Conservation (phyloP, 2,329 filamentous ascomycete genomes). For the Diaporthe batatas region DNA sequence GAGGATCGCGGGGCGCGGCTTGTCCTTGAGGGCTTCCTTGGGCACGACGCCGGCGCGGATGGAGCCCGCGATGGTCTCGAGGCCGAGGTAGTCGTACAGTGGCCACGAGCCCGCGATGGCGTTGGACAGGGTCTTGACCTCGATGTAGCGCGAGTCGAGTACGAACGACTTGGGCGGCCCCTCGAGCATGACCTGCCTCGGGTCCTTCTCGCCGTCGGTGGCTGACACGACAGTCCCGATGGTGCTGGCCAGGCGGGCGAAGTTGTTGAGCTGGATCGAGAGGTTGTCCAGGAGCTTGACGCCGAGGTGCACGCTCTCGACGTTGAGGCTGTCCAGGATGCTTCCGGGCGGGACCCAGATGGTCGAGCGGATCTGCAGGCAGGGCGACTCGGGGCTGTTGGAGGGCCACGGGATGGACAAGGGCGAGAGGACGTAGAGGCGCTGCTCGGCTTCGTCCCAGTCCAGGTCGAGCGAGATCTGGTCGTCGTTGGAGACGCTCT, state of each 20-base stretch:
- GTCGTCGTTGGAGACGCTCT: slow-evolving; percentile 61
- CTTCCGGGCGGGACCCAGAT: slow-evolving; percentile 60
- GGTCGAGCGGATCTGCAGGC: slow-evolving; percentile 62
- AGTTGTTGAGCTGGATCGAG: slow-evolving; percentile 50
- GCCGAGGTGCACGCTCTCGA: slow-evolving; percentile 56
- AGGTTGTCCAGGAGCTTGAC: slow-evolving; percentile 58
- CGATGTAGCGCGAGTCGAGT: slow-evolving; percentile 58
- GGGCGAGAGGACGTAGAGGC: slow-evolving; percentile 57
- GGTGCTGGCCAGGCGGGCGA: slow-evolving; percentile 52
- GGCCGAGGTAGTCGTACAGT: slow-evolving; percentile 61
- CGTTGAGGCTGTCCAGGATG: slow-evolving; percentile 53
- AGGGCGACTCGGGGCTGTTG: slow-evolving; percentile 51
- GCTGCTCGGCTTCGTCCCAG: slow-evolving; percentile 53
- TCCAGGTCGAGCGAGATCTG: slow-evolving; percentile 52
- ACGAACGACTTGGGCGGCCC: slow-evolving; percentile 53
- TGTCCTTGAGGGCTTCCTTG: slow-evolving; percentile 52
- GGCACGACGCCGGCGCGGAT: slow-evolving; percentile 58
- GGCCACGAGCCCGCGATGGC: slow-evolving; percentile 63
- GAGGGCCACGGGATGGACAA: slow-evolving; percentile 45
- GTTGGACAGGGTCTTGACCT: slow-evolving; percentile 59
- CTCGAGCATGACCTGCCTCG: slow-evolving; percentile 45
- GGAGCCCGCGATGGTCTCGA: slow-evolving; percentile 60
- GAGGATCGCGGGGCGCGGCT: slow-evolving; percentile 56
- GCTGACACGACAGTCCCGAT: slow-evolving; percentile 56
- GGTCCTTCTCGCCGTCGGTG: slow-evolving; percentile 48